These are phyloP conservation scores for Apiospora sp. DNA, from an alignment of 2,329 filamentous ascomycete genomes.

Conservation along the genomic window DNA sequence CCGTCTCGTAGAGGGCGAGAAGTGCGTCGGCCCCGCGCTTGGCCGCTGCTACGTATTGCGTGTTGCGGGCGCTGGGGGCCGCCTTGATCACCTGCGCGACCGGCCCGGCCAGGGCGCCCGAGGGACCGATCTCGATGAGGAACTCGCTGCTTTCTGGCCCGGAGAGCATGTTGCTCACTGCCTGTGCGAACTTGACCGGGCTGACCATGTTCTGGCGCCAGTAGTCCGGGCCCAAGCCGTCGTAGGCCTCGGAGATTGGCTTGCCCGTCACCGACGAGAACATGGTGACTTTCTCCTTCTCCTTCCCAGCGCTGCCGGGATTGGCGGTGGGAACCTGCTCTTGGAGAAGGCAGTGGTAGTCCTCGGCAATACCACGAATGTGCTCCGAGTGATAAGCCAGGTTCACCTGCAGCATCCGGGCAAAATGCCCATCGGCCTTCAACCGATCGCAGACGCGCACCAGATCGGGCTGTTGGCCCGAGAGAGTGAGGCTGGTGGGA, in stretches of 20 bases:
- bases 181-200: no score
- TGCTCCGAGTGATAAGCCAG: constrained; percentile 40
- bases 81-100: not conserved
- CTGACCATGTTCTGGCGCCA: no score
- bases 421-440: constrained; percentile 39
- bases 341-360: constrained; percentile 29
- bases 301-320: no score
- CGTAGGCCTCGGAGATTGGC: not conserved
- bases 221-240: no score
- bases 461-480: constrained; percentile 35
- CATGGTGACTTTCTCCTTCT: not conserved
- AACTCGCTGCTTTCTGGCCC: no score
- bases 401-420: constrained; percentile 41
- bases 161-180: no score
- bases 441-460: constrained; percentile 37
- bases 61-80: no score
- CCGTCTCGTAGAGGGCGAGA: no score
- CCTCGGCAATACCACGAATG: constrained; percentile 36
- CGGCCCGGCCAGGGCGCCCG: not conserved
- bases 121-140: not conserved
- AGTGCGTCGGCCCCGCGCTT: no score
- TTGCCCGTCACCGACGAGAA: not conserved
- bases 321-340: no score
- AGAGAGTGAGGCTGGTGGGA: constrained; percentile 40
- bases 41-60: no score